Conservation (phyloP, 345 rosid species). For the Eucalyptus marginata region DNA sequence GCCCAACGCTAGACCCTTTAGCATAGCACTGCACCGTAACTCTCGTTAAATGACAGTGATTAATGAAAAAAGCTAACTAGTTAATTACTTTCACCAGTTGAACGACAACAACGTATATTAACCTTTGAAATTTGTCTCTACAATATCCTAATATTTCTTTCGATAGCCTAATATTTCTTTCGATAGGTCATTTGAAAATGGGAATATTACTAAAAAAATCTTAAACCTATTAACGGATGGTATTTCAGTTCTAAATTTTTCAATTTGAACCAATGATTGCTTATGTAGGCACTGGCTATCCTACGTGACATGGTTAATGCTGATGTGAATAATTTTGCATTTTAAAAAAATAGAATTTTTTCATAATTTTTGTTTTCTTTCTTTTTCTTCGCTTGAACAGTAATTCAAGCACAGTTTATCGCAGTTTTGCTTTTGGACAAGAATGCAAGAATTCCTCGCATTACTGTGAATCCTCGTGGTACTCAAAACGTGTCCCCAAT, state of each 20-base stretch:
- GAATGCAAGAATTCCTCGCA: background rate
- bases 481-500: background rate
- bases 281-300: accelerated
- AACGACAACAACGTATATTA: no score
- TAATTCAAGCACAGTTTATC: background rate
- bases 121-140: background rate
- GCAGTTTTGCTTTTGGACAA: background rate
- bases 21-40: background rate
- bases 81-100: background rate
- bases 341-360: no score
- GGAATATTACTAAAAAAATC: background rate
- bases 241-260: accelerated
- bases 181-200: no score
- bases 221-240: no score
- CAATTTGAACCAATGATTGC: accelerated
- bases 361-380: no score
- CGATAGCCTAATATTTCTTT: background rate
- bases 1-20: no score
- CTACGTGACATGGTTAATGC: accelerated
- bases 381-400: background rate
- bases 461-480: background rate
- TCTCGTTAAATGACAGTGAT: background rate
- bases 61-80: background rate
- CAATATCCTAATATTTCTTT: background rate
- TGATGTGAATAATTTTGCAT: accelerated